Conservation (phyloP, 2,329 filamentous ascomycete species). For the Atkinsonella hypoxylon region DNA sequence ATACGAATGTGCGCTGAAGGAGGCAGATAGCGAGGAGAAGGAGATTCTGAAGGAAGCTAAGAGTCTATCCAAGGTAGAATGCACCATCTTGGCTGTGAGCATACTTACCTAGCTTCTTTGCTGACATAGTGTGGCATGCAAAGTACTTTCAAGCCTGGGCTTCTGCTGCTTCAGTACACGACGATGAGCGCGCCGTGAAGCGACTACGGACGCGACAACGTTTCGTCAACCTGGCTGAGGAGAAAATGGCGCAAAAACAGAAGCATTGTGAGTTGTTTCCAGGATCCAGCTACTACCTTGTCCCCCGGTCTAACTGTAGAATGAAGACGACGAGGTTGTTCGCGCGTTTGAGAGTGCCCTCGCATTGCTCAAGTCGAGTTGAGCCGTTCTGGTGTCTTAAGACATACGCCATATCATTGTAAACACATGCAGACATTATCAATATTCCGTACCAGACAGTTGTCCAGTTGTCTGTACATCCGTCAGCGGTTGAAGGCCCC, state of each 20-base stretch:
- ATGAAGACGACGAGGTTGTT: conserved; percentile 40
- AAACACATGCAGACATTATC: too few relatives aligned
- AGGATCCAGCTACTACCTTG: not conserved
- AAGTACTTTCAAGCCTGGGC: conserved; percentile 78
- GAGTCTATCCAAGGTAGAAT: conserved; percentile 47
- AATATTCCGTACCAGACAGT: too few relatives aligned
- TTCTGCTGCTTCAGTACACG: conserved; percentile 55
- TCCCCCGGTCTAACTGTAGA: conserved; percentile 9
- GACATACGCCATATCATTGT: not conserved
- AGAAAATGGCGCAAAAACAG: conserved; percentile 59
- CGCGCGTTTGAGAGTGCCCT: conserved; percentile 51
- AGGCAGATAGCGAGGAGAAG: conserved; percentile 51
- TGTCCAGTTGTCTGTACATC: not conserved
- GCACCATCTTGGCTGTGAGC: not conserved
- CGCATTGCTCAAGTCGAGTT: conserved; percentile 34
- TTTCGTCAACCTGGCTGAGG: conserved; percentile 64
- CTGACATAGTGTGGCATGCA: not conserved
- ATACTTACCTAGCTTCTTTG: not conserved
- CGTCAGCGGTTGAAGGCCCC: not conserved
- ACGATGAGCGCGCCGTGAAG: conserved; percentile 66
- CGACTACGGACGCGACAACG: conserved; percentile 69
- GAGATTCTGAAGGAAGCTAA: conserved; percentile 56
- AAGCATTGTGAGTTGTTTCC: conserved; percentile 55
- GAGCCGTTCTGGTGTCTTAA: conserved; percentile 1
- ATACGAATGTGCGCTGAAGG: conserved; percentile 54